phyloP scores from a whole-genome alignment of 2,329 filamentous ascomycete species.

The Calcarisporium arbuscula region DNA sequence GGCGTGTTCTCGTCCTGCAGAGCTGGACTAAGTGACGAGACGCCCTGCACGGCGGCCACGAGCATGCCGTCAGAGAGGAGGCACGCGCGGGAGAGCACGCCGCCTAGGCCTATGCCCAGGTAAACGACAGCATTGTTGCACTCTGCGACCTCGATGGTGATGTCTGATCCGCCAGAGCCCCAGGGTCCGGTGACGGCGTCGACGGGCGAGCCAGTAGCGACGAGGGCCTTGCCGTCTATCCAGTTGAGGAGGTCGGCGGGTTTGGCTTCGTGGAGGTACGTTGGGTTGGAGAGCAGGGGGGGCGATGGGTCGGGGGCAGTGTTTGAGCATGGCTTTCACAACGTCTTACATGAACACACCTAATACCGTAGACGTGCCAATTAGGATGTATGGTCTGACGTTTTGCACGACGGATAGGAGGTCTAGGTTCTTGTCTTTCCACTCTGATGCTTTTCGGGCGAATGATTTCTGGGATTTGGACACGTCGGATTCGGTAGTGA shows the following conservation, averaged over 20 bases:
- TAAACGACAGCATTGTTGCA: slow-evolving; percentile 88
- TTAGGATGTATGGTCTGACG: slow-evolving; percentile 72
- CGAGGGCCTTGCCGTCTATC: slow-evolving; percentile 70
- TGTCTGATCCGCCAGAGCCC: slow-evolving; percentile 37
- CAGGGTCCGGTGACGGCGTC: slow-evolving; percentile 59
- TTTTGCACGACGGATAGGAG: slow-evolving; percentile 62
- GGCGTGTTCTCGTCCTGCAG: slow-evolving; percentile 56
- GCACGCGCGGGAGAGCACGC: slow-evolving; percentile 61
- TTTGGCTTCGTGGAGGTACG: slow-evolving; percentile 72
- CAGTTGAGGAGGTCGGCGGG: slow-evolving; percentile 70
- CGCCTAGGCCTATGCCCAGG: slow-evolving; percentile 77
- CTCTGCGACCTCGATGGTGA: slow-evolving; percentile 55
- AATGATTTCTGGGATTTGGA: slow-evolving; percentile 63
- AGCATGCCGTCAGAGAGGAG: slow-evolving; percentile 73
- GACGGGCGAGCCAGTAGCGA: slow-evolving; percentile 82
- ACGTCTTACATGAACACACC: slow-evolving; percentile 70
- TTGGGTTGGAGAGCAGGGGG: slow-evolving; percentile 84
- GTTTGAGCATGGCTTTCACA: slow-evolving; percentile 67
- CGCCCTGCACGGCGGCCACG: slow-evolving; percentile 68
- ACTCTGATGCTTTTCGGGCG: slow-evolving; percentile 58
- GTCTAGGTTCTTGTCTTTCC: slow-evolving; percentile 49
- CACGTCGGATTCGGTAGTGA: slow-evolving; percentile 57
- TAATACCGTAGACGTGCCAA: slow-evolving; percentile 77
- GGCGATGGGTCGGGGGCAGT: slow-evolving; percentile 67
- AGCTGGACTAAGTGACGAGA: slow-evolving; percentile 66